Base-by-base conservation (phyloP, 768 basidiomycete genomes). In the Suillus discolor region DNA sequence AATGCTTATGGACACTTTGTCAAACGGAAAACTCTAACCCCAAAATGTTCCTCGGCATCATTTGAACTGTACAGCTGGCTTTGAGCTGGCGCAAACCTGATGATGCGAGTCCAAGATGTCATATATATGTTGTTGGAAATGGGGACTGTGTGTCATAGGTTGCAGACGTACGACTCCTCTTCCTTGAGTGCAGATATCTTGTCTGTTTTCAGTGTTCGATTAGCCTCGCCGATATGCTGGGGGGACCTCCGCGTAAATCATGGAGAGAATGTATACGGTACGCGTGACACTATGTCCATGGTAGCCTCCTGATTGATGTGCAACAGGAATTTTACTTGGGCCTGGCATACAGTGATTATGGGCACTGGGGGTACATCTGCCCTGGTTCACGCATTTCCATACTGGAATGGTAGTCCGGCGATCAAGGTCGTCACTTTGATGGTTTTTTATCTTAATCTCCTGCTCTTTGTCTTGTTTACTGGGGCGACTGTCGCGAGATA, bases 281-380 rank as follows among this genome's bases (percentile, higher is more conserved):
- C 34, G 69, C 65, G 47, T 39, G n/a, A 20, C 62, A 2, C 20
- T 28, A 8, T n/a, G 28, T 11, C 9, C 31, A 23, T 31, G 20
- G 31, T 13, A 44, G 25, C 25, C 41, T 31, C 61, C 61, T 36
- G 16, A 47, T 31, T 60, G 44, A 73, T 44, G 11, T 39, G 25
- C 31, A 23, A 9, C 63, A 83, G 82, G 41, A 78, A 83, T 65
- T 83, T 83, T 66, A 83, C 82, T 7, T 82, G 81, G 44, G 78
- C 80, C 65, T 84, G 82, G 82, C 76, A 83, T 67, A 79, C 82
- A 13, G 80, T 83, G 20, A 74, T 80, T 36, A 84, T 84, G 82
- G 82, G 82, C 62, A 83, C 83, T 1, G 83, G 84, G 5, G 79
- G 74, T 18, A 73, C 76, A 31, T 78, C 79, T 15, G 71, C 79